phyloP scores from a whole-genome alignment of 192 early-diverging fungal species.

The Martensiomyces pterosporus region DNA sequence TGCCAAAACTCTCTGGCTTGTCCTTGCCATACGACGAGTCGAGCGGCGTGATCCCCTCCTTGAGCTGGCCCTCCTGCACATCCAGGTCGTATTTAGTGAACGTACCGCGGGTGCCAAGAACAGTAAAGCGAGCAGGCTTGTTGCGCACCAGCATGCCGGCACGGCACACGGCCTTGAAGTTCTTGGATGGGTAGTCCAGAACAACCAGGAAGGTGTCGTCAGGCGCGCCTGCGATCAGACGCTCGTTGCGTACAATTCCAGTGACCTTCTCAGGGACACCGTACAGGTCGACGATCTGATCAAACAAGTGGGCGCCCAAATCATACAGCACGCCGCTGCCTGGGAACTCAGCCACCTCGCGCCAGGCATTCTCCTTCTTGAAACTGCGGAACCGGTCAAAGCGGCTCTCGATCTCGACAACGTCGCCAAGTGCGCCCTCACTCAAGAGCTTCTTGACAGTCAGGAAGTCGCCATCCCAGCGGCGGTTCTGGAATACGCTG shows the following conservation, averaged over 20 bases:
- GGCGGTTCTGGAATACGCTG: constrained; percentile 73
- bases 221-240: constrained; percentile 51
- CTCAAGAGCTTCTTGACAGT: constrained; percentile 62
- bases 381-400: constrained; percentile 72
- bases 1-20: constrained; percentile 44
- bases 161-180: constrained; percentile 58
- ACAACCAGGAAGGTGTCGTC: constrained; percentile 66
- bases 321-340: constrained; percentile 75
- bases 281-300: constrained; percentile 63
- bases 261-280: constrained; percentile 62
- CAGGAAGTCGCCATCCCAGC: constrained; percentile 80
- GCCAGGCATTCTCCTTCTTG: constrained; percentile 64
- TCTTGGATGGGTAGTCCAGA: constrained; percentile 54
- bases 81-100: constrained; percentile 67
- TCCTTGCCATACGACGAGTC: constrained; percentile 58
- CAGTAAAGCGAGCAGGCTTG: constrained; percentile 57
- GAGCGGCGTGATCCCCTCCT: constrained; percentile 55
- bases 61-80: constrained; percentile 71
- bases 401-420: constrained; percentile 69
- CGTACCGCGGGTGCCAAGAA: constrained; percentile 66
- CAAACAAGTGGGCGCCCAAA: constrained; percentile 61
- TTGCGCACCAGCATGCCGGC: constrained; percentile 67
- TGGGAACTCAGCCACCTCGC: constrained; percentile 55
- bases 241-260: constrained; percentile 61
- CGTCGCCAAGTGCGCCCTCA: constrained; percentile 54